Conservation (phyloP, 176 grass and related monocot species). For the Oryza glaberrima region DNA sequence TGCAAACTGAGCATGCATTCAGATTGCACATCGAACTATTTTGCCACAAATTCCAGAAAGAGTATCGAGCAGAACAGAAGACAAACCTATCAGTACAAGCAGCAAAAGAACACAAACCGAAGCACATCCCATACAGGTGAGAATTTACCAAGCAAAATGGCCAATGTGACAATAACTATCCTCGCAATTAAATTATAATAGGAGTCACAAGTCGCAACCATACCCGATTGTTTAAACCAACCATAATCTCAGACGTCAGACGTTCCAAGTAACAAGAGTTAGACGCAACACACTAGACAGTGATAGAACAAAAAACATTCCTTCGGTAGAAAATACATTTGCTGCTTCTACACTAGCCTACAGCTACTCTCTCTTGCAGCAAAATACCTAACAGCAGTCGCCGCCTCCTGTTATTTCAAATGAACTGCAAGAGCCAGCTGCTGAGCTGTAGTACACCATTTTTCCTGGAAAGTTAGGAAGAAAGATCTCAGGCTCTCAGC, state of each 20-base stretch:
- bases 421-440: not conserved
- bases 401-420: conserved; percentile 27
- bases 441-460: not conserved
- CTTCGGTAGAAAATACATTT: conserved; percentile 29
- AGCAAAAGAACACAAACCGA: no score
- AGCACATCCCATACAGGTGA: not conserved
- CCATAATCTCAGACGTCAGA: not conserved
- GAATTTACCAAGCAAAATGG: not conserved
- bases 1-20: no score
- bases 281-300: not conserved
- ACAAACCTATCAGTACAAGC: no score
- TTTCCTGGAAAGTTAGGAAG: conserved; percentile 1
- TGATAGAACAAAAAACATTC: conserved; percentile 1
- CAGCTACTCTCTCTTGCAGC: conserved; percentile 25
- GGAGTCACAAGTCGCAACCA: not conserved
- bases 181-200: conserved; percentile 19
- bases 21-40: no score
- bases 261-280: not conserved
- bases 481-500: not conserved
- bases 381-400: not conserved
- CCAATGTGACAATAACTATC: conserved; percentile 7
- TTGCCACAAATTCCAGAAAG: no score
- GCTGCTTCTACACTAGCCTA: conserved; percentile 48
- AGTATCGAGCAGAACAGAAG: no score
- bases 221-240: conserved; percentile 13